Percentiles rank a stretch among this genome's conserved stretches.
Conservation (phyloP, 2,329 filamentous ascomycete genomes). For the Aspergillus sp. region DNA sequence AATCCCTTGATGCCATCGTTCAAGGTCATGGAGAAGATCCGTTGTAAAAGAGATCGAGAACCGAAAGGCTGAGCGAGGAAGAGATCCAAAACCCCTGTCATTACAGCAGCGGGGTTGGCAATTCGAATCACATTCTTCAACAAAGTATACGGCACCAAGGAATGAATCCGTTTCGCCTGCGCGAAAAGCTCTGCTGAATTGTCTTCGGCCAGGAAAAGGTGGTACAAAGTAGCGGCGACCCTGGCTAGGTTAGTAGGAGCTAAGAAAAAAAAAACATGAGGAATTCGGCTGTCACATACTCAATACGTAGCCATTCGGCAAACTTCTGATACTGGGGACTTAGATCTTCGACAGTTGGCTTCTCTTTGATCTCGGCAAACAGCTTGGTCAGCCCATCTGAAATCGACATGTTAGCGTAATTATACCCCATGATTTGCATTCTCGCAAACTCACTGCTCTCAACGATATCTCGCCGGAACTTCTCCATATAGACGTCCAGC, state of each 20-base stretch:
- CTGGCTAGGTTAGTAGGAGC: slow-evolving; percentile 28
- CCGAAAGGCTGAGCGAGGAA: slow-evolving; percentile 96
- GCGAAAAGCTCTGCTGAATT: slow-evolving; percentile 96
- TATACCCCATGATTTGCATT: background rate
- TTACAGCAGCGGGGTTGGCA: slow-evolving; percentile 93
- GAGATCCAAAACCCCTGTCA: slow-evolving; percentile 91
- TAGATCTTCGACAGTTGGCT: slow-evolving; percentile 80
- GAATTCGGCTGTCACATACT: slow-evolving; percentile 45
- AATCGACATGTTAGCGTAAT: slow-evolving; percentile 31
- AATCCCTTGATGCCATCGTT: slow-evolving; percentile 86
- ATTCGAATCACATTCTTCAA: slow-evolving; percentile 97
- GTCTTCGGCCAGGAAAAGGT: slow-evolving; percentile 95
- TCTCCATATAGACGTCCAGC: slow-evolving; percentile 96
- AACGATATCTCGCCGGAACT: slow-evolving; percentile 66
- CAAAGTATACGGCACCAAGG: slow-evolving; percentile 85
- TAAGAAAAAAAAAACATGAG: background rate
- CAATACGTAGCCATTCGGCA: slow-evolving; percentile 95
- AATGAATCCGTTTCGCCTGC: slow-evolving; percentile 91
- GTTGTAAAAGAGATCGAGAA: slow-evolving; percentile 82
- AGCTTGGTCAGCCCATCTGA: slow-evolving; percentile 83
- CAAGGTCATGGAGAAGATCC: slow-evolving; percentile 89
- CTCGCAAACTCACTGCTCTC: slow-evolving; percentile 63
- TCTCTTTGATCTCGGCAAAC: slow-evolving; percentile 89
- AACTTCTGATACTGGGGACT: slow-evolving; percentile 97
- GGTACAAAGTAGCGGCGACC: slow-evolving; percentile 93